Base-by-base conservation (phyloP, 2,329 filamentous ascomycete species). In the Endoconidiophora polonica region DNA sequence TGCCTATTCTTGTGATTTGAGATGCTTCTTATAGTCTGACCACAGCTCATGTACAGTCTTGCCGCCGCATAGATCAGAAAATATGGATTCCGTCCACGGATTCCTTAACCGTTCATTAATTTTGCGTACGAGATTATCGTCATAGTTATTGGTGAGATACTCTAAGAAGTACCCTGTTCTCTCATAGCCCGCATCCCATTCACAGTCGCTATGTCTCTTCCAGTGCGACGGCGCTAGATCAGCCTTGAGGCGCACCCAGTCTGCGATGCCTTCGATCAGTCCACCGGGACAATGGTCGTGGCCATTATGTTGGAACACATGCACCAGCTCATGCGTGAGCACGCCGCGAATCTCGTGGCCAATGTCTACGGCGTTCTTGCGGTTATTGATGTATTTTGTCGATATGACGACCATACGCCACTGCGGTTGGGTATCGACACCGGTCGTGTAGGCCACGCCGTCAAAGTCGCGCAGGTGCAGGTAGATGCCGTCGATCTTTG, bases 111-210 rank as follows among this genome's bases (percentile, higher is more conserved):
- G 74, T 59, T 79, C 81, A 59, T 93, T 83, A 46, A 91, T 63
- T 51, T 68, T 71, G 50, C 75, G 67, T 24, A 83, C 70, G 0
- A 74, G 76, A 5, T 75, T 77, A 6, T 62, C 59, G 0, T 77
- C 78, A 56, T 75, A 83, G 44, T 71, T 71, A 36, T 68, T 63
- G 65, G 95, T 88, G 44, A 96, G 66, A 67, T 86, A 94, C 49
- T 91, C 80, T 46, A 96, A 66, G 58, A 96, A 96, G 63, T 86
- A 96, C 1, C 81, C 91, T 5, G 90, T 96, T 56, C 83, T 76
- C 67, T 95, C 82, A 65, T 96, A 96, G 0, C 88, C 88, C 38
- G 72, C 75, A 63, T 94, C 86, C 88, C 88, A 95, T n/a, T 73
- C 71, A 16, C 74, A 73, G 5, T 56, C 60, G 0, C 64, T 58